Evolutionary conservation across 495 filamentous ascomycete genomes (phyloP).

Genomic region (Trichoderma virens): DNA sequence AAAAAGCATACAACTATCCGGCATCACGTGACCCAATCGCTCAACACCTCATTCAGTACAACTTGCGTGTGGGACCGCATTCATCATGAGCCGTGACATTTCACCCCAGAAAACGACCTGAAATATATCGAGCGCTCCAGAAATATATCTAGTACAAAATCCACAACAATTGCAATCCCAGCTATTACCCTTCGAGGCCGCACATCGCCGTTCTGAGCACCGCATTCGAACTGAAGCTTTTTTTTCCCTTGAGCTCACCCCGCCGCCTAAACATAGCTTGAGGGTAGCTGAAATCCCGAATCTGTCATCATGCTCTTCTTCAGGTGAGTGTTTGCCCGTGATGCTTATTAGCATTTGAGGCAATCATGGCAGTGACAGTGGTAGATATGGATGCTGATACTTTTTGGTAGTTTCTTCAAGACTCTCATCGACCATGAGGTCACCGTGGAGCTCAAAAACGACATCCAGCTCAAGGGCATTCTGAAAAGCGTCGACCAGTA

Average conservation of each 20-base stretch:
- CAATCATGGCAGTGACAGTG: not conserved
- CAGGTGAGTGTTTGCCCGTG: conserved; percentile 34
- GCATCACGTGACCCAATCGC: not conserved
- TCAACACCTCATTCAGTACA: not conserved
- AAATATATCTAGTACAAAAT: not conserved
- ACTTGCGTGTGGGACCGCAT: not conserved
- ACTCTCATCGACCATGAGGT: conserved; percentile 94
- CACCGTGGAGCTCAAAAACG: conserved; percentile 98
- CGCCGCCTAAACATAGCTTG: not conserved
- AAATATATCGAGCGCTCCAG: not conserved
- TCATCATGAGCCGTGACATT: not conserved
- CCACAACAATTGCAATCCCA: not conserved
- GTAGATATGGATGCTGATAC: not conserved
- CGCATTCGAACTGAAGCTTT: not conserved
- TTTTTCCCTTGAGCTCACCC: not conserved
- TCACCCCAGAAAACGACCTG: not conserved
- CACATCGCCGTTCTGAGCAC: not conserved
- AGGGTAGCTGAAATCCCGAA: not conserved
- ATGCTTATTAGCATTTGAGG: not conserved
- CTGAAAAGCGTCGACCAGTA: conserved; percentile 97
- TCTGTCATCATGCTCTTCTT: conserved; percentile 48
- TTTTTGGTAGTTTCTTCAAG: conserved; percentile 84
- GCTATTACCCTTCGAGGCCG: not conserved
- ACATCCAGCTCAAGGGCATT: conserved; percentile 88
- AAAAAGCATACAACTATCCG: too few relatives aligned